Evolutionary conservation across 176 grass and related monocot species (phyloP).

Genomic region (Urochloa ruziziensis): DNA sequence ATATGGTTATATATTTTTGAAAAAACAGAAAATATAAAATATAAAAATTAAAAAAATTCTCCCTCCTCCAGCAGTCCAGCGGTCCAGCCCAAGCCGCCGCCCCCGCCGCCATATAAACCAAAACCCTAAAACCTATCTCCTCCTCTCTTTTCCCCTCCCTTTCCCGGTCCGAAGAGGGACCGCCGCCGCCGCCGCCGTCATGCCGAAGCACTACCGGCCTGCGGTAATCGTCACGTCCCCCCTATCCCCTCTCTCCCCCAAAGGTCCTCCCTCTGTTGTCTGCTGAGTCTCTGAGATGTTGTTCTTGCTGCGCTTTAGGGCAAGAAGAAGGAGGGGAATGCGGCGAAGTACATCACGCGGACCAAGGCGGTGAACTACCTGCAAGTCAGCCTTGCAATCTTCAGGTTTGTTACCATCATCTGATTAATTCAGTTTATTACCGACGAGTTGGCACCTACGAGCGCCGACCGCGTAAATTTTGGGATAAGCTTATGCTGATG

Average conservation of each 20-base stretch:
- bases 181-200: conserved; percentile 29
- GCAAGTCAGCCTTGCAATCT: conserved; percentile 69
- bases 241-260: background rate
- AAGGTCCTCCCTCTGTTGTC: background rate
- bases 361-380: conserved; percentile 83
- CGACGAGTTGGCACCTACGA: background rate
- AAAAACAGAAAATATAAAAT: too few relatives aligned
- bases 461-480: background rate
- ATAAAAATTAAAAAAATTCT: too few relatives aligned
- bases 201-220: conserved; percentile 91
- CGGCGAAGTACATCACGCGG: conserved; percentile 93
- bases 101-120: conserved; percentile 23
- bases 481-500: background rate
- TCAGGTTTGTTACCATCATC: conserved; percentile 48
- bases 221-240: conserved; percentile 38
- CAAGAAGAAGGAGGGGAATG: conserved; percentile 98
- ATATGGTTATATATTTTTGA: too few relatives aligned
- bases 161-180: conserved; percentile 4
- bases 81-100: conserved; percentile 1
- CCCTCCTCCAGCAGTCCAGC: too few relatives aligned
- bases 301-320: conserved; percentile 41
- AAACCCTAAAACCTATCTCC: conserved; percentile 40
- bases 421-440: background rate
- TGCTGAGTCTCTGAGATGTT: background rate
- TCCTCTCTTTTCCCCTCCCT: background rate